Evolutionary conservation across 1,139 yeast genomes (phyloP), one percentile per base, ranked within the genome.

Genomic region (Neolecta irregularis): DNA sequence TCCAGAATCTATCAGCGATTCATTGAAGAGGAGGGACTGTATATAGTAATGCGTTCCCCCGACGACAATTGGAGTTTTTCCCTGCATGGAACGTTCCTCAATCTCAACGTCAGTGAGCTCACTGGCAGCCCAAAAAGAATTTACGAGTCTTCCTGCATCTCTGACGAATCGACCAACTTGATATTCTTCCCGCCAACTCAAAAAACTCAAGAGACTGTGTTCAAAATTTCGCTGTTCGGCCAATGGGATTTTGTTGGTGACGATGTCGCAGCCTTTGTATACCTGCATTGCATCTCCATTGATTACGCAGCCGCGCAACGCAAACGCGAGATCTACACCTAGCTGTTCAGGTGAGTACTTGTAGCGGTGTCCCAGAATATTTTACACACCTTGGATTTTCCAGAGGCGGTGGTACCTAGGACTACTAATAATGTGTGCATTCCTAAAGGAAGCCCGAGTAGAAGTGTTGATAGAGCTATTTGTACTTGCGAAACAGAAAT

Each of bases 281-380:
- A 88, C 79, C 56, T 91, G 98, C 95, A 88, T 85, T 3, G 96
- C 81, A 54, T 88, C 99, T 0, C 93, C 93, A 56, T 88, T 88
- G 47, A 88, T 78, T 47, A 88, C 67, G 54, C 91, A 96, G 15
- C 98, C 98, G 53, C 74, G 68, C 39, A 78, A 64, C 16, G 67
- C 65, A 44, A 67, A 64, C 6, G 96, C 95, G 11, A 88, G 55
- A 42, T 83, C 92, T 5, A 83, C 74, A 38, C 78, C 68, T 43
- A 76, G 67, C 67, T 69, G 36, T 9, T n/a, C n/a, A n/a, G n/a
- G n/a, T n/a, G n/a, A n/a, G n/a, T n/a, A n/a, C n/a, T n/a, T n/a
- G n/a, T n/a, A n/a, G n/a, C n/a, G n/a, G n/a, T n/a, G n/a, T n/a
- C n/a, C n/a, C n/a, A n/a, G n/a, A n/a, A n/a, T n/a, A n/a, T n/a